Percentiles rank a stretch among this genome's conserved stretches.
Evolutionary conservation across 352 stramenopile genomes (phyloP).

Genomic region (Phytophthora syringae): DNA sequence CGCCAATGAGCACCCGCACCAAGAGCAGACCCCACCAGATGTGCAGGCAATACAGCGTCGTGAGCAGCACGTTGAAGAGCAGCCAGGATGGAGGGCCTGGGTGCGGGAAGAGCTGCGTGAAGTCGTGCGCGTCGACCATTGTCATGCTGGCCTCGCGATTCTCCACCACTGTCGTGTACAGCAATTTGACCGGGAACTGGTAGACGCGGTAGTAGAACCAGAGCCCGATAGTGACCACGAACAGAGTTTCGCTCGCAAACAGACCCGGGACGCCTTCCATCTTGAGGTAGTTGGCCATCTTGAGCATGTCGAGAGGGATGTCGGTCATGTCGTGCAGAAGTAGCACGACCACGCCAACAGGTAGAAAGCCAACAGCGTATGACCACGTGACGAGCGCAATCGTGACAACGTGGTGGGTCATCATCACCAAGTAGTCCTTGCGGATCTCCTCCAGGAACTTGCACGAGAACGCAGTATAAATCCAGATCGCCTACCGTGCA

Average conservation of each 20-base stretch:
- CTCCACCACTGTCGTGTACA: slow-evolving; percentile 82
- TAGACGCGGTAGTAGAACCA: slow-evolving; percentile 92
- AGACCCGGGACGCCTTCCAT: slow-evolving; percentile 73
- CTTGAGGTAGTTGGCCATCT: slow-evolving; percentile 93
- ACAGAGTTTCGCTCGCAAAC: slow-evolving; percentile 81
- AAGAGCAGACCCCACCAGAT: slow-evolving; percentile 88
- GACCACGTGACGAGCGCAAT: slow-evolving; percentile 88
- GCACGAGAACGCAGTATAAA: slow-evolving; percentile 90
- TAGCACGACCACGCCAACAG: slow-evolving; percentile 85
- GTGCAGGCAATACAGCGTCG: slow-evolving; percentile 78
- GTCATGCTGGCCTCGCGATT: slow-evolving; percentile 80
- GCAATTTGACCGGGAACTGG: slow-evolving; percentile 80
- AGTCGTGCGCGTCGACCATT: slow-evolving; percentile 72
- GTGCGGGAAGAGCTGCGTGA: slow-evolving; percentile 67
- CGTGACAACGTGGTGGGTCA: slow-evolving; percentile 90
- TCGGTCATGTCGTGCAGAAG: slow-evolving; percentile 90
- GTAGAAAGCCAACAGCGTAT: slow-evolving; percentile 81
- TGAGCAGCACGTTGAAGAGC: slow-evolving; percentile 82
- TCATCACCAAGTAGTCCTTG: slow-evolving; percentile 92
- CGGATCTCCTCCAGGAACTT: slow-evolving; percentile 90
- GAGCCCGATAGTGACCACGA: slow-evolving; percentile 60
- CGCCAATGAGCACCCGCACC: slow-evolving; percentile 66
- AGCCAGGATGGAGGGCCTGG: slow-evolving; percentile 83
- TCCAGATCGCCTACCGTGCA: slow-evolving; percentile 76
- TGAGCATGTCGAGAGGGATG: slow-evolving; percentile 88